Evolutionary conservation across 352 stramenopile species (phyloP).

Genomic region (Aphanomyces invadans): DNA sequence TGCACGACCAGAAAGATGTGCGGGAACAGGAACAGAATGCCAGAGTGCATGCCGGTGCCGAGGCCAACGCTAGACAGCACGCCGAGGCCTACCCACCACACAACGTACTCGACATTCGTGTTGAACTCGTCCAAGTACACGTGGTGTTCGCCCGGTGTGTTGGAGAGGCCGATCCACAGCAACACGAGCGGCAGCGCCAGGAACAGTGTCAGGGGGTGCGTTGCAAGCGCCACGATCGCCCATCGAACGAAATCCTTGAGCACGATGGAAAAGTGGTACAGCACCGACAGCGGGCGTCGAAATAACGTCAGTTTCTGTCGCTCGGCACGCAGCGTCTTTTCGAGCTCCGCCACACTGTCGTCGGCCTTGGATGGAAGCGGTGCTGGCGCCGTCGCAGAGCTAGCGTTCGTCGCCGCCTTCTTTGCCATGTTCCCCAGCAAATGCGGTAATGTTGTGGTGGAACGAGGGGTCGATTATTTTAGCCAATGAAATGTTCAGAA

Average conservation of each 20-base stretch:
- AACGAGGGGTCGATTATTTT: background rate
- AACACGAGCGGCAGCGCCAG: conserved; percentile 61
- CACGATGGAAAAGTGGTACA: conserved; percentile 81
- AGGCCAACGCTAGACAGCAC: conserved; percentile 92
- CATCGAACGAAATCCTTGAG: conserved; percentile 65
- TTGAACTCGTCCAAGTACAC: conserved; percentile 77
- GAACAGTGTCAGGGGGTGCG: conserved; percentile 72
- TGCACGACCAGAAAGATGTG: conserved; percentile 92
- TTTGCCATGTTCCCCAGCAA: background rate
- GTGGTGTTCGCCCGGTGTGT: conserved; percentile 62
- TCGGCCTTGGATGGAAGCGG: background rate
- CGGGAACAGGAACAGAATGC: conserved; percentile 91
- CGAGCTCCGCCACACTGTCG: conserved; percentile 24
- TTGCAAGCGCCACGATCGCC: conserved; percentile 49
- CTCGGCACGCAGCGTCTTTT: conserved; percentile 57
- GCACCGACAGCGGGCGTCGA: conserved; percentile 53
- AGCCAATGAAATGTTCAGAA: too few relatives aligned
- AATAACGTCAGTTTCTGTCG: conserved; percentile 82
- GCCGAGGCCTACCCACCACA: conserved; percentile 91
- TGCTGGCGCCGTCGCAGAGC: background rate
- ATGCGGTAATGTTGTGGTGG: background rate
- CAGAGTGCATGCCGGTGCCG: conserved; percentile 90
- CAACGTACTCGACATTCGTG: conserved; percentile 75
- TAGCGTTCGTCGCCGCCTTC: background rate
- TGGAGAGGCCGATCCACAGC: conserved; percentile 58